These are phyloP conservation scores for Neofusicoccum umdonicola DNA, from an alignment of 2,329 filamentous ascomycete species.

Conservation along the genomic window DNA sequence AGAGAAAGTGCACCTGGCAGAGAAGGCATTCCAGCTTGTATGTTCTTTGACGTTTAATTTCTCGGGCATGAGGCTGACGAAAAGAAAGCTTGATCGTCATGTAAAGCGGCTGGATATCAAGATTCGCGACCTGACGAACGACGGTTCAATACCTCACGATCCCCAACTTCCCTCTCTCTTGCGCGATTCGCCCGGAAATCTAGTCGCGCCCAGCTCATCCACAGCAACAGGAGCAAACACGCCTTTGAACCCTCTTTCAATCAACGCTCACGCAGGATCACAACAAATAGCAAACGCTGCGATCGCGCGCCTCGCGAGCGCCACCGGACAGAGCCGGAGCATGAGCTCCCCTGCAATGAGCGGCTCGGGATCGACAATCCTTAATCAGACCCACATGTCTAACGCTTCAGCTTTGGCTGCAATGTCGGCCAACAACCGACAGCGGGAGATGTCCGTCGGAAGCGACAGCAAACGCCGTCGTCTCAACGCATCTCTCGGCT, in stretches of 20 bases:
- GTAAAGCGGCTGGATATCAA: slow-evolving; percentile 63
- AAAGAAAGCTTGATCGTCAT: slow-evolving; percentile 55
- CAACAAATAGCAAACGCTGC: slow-evolving; percentile 53
- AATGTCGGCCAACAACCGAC: slow-evolving; percentile 24
- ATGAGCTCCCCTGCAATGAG: slow-evolving; percentile 6
- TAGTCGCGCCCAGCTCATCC: slow-evolving; percentile 48
- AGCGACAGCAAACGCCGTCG: slow-evolving; percentile 59
- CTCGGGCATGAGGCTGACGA: slow-evolving; percentile 19
- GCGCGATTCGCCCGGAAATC: slow-evolving; percentile 46
- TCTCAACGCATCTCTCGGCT: slow-evolving; percentile 52
- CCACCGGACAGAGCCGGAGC: slow-evolving; percentile 19
- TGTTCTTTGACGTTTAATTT: slow-evolving; percentile 33
- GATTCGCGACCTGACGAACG: slow-evolving; percentile 57
- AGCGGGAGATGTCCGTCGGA: slow-evolving; percentile 56
- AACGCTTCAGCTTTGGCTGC: slow-evolving; percentile 22
- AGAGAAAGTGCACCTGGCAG: slow-evolving; percentile 70
- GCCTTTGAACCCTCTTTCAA: slow-evolving; percentile 55
- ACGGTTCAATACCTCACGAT: slow-evolving; percentile 59
- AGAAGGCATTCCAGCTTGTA: slow-evolving; percentile 64
- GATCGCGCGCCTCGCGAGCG: slow-evolving; percentile 45
- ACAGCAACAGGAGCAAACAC: slow-evolving; percentile 45
- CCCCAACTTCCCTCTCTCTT: slow-evolving; percentile 60
- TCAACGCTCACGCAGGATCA: slow-evolving; percentile 54
- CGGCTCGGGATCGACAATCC: slow-evolving; percentile 1
- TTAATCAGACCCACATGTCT: slow-evolving; percentile 11